Percentiles rank a stretch among this genome's conserved stretches.
phyloP scores from a whole-genome alignment of 2,329 filamentous ascomycete species.

The Hypocreales sp. region DNA sequence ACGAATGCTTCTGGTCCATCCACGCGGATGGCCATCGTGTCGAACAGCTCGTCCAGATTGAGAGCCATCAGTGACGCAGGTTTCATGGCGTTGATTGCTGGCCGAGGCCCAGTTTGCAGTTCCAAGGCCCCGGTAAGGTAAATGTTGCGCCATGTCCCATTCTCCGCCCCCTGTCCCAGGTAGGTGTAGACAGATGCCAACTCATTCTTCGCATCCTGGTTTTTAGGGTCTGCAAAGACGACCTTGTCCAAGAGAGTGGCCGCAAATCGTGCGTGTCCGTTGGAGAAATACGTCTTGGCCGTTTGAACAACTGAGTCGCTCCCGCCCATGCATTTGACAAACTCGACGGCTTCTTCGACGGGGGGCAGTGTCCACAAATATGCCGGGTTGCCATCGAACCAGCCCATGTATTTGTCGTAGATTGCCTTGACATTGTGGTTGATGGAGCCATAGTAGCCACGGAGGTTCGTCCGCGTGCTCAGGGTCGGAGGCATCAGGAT shows the following conservation, averaged over 20 bases:
- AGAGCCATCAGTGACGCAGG: not conserved
- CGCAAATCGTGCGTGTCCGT: constrained; percentile 21
- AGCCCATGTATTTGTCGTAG: constrained; percentile 8
- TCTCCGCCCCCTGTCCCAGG: constrained; percentile 21
- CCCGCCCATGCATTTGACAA: constrained; percentile 21
- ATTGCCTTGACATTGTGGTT: constrained; percentile 21
- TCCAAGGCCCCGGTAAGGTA: constrained; percentile 16
- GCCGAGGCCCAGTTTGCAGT: constrained; percentile 5
- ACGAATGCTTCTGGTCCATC: not conserved
- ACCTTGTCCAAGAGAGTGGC: constrained; percentile 20
- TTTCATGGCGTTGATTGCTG: not conserved
- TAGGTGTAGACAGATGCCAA: constrained; percentile 16
- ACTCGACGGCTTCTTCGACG: constrained; percentile 15
- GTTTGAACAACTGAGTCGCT: constrained; percentile 12
- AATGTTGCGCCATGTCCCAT: constrained; percentile 24
- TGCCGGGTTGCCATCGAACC: constrained; percentile 9
- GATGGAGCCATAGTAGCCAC: constrained; percentile 20
- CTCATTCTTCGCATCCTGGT: constrained; percentile 6
- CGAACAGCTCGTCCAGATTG: not conserved
- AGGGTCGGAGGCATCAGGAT: constrained; percentile 17
- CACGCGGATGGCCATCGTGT: not conserved
- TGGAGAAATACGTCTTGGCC: constrained; percentile 12
- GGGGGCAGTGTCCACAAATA: constrained; percentile 2
- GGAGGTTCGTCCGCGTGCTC: constrained; percentile 7
- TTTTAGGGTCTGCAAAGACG: constrained; percentile 12